Conservation (phyloP, 208 protist genomes). For the Trypanosoma melophagium region DNA sequence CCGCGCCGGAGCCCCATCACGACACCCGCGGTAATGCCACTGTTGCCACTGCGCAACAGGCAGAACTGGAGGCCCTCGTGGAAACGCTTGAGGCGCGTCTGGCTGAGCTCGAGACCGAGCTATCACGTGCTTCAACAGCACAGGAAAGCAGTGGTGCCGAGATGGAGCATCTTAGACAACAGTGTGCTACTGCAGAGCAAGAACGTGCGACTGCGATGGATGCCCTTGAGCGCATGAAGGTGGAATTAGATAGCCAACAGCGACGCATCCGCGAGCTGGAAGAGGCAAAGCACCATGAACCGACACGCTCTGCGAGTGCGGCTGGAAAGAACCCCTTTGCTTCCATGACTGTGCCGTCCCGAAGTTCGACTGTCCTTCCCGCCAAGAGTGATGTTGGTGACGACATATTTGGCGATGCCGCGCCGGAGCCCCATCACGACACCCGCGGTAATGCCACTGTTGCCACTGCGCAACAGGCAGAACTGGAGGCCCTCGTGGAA, state of each 20-base stretch:
- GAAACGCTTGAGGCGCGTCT: too few species aligned
- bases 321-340: constrained; percentile 3
- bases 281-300: neutral
- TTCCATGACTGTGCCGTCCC: neutral
- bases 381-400: neutral
- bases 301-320: neutral
- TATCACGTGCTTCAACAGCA: too few species aligned
- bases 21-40: neutral
- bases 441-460: neutral
- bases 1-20: neutral
- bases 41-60: neutral
- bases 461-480: neutral
- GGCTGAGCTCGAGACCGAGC: too few species aligned
- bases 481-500: neutral
- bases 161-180: constrained; percentile 42
- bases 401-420: constrained; percentile 1
- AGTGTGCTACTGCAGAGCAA: constrained; percentile 49
- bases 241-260: constrained; percentile 31
- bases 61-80: neutral
- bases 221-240: constrained; percentile 31
- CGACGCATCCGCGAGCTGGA: constrained; percentile 18
- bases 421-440: neutral
- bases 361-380: too few species aligned
- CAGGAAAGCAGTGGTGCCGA: constrained; percentile 3
- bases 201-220: constrained; percentile 39